phyloP scores from a whole-genome alignment of 306 rosid species.

The Lithocarpus polystachyus region DNA sequence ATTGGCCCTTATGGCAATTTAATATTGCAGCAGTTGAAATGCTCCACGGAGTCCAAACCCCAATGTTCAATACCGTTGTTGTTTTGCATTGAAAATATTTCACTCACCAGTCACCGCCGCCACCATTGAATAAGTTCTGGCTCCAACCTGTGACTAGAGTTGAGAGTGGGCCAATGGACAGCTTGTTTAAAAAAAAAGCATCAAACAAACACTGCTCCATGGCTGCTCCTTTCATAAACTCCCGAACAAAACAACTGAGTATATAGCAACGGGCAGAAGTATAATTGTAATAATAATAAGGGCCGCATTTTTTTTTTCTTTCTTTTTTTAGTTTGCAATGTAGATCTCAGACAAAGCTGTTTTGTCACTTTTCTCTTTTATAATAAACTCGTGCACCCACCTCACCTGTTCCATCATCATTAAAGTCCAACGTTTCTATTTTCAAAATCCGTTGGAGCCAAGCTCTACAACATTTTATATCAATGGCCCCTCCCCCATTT shows the following conservation, averaged over 20 bases:
- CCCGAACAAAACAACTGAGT: background rate
- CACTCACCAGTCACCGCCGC: too few species aligned
- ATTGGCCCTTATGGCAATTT: too few species aligned
- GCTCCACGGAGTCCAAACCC: too few species aligned
- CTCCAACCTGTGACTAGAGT: background rate
- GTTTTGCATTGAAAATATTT: background rate
- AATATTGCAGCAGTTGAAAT: too few species aligned
- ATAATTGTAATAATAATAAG: too few species aligned
- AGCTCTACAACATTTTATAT: conserved; percentile 33
- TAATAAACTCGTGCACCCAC: conserved; percentile 21
- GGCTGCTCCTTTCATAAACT: conserved; percentile 5
- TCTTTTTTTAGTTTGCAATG: background rate
- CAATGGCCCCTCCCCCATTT: conserved; percentile 1
- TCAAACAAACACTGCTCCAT: background rate
- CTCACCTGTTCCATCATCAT: conserved; percentile 30
- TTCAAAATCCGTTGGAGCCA: conserved; percentile 82
- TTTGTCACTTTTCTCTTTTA: background rate
- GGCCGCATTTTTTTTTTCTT: background rate
- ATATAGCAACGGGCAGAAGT: background rate
- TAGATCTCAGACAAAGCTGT: conserved; percentile 11
- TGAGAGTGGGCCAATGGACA: conserved; percentile 20
- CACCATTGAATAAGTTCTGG: background rate
- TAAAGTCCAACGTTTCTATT: conserved; percentile 71
- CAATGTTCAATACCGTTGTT: background rate
- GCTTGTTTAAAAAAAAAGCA: background rate